A percentile compares a stretch with the other conserved stretches of the same genome.
Conservation (phyloP, 1,284 basidiomycete genomes). For the Ceratobasidium sp. region DNA sequence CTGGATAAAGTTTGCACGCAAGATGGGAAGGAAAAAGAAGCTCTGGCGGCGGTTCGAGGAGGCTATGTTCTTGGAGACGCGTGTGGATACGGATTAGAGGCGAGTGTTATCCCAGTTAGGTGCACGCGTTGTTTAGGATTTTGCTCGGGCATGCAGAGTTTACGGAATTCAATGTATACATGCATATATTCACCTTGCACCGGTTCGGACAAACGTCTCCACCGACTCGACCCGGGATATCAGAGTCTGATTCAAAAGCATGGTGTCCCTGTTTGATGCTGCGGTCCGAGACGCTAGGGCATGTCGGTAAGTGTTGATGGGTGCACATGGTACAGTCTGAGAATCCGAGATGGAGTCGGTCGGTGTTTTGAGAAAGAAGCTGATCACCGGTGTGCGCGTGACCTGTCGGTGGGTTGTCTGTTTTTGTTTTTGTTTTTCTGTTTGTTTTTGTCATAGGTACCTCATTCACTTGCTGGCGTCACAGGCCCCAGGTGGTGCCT, state of each 20-base stretch:
- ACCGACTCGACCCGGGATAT: conserved; percentile 3
- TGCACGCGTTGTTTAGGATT: neutral
- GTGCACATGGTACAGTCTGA: neutral
- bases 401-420: neutral
- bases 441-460: neutral
- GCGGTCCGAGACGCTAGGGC: conserved; percentile 5
- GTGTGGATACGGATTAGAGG: neutral
- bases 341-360: neutral
- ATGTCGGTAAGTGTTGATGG: neutral
- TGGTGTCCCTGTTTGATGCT: conserved; percentile 23
- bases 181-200: neutral
- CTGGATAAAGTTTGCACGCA: conserved; percentile 78
- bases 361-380: conserved; percentile 16
- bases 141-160: conserved; percentile 5
- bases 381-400: neutral
- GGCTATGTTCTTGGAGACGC: conserved; percentile 74
- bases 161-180: neutral
- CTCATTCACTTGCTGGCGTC: neutral
- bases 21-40: conserved; percentile 71
- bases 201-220: conserved; percentile 1
- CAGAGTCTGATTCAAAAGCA: conserved; percentile 13
- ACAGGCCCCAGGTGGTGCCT: neutral
- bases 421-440: conserved; percentile 8
- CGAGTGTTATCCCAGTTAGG: conserved; percentile 12
- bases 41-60: conserved; percentile 73